Base-by-base conservation (phyloP, 1,284 basidiomycete genomes). In the Tremellales sp. region DNA sequence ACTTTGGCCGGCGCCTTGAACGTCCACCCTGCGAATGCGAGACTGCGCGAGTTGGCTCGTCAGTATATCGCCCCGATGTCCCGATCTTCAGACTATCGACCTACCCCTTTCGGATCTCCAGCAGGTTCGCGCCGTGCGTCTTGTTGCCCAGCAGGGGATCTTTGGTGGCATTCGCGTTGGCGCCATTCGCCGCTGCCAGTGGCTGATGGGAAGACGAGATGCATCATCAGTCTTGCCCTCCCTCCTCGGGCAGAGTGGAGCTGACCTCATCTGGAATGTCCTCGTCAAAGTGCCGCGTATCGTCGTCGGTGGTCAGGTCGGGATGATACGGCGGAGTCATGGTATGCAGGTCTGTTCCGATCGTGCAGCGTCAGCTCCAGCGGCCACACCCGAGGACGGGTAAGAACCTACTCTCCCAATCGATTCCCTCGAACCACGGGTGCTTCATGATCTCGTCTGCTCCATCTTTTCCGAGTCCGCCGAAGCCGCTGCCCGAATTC, bases 241-340 rank as follows among this genome's bases (percentile, higher is more conserved):
- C 37, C 25, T n/a, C 8, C 7, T 21, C n/a, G 28, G 24, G 40
- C 22, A 19, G 10, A 3, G 7, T 5, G 22, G 7, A 40, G 66
- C 83, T 70, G 72, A 87, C 87, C 80, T 92, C 87, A 39, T 86
- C 75, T 26, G 89, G 88, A 55, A 97, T 97, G 69, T 93, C 90
- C 49, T 87, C 83, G 72, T 93, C 89, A 59, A 94, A 93, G 70
- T 94, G 89, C 55, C 81, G 78, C 22, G 90, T 94, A 71, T 95
- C 89, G 61, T 85, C 86, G 24, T 85, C 84, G 51, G 80, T 76
- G 34, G 67, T 75, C 44, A 97, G 79, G 47, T 89, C 83, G 14
- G 94, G 93, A 50, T 80, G 81, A 76, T 93, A 97, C 14, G 93
- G 93, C 10, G 93, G 85, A 43, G 79, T 78, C 63, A 83, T 82